Evolutionary conservation across 2,329 filamentous ascomycete species (phyloP), one percentile per base, ranked within the genome.

Genomic region (Apiospora arundinis): DNA sequence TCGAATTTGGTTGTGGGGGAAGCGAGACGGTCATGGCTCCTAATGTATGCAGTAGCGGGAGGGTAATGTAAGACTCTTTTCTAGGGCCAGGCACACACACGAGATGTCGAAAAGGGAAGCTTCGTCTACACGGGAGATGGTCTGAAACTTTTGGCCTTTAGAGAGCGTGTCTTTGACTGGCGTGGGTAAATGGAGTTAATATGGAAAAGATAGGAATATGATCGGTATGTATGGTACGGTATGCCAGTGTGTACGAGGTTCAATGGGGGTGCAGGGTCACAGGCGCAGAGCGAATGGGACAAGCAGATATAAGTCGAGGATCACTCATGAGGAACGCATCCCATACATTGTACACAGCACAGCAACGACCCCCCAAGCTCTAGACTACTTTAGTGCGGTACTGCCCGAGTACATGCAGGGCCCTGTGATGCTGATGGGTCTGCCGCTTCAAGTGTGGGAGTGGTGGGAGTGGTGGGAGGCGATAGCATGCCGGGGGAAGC

Each of bases 11-110:
- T 78, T 83, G 83, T 75, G 83, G 83, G 71, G 83, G 79, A 73
- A 85, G 79, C 74, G 85, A 81, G 74, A 85, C 85, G 71, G 87
- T 88, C 87, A 89, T 89, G 74, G 75, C 78, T 75, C 56, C 72
- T 70, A 69, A 68, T 72, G 74, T 76, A 72, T 68, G 75, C 71
- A 76, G 74, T 75, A 75, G 67, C 45, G 46, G 46, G 28, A 69
- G 67, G 32, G 67, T 40, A 52, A 56, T n/a, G 32, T 49, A 52
- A 40, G 37, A 49, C 46, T 42, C 5, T 25, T 49, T 37, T 42
- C 45, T 42, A 21, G 45, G 23, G 11, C 45, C 45, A 66, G 70
- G 70, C 69, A 72, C 69, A 32, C 32, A 71, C 69, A 72, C 67
- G 66, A 70, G 71, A 63, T 40, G 18, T 69, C 73, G 69, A 72